Evolutionary conservation across 805 yeast genomes (phyloP).

Genomic region (Martiniozyma abietophila): DNA sequence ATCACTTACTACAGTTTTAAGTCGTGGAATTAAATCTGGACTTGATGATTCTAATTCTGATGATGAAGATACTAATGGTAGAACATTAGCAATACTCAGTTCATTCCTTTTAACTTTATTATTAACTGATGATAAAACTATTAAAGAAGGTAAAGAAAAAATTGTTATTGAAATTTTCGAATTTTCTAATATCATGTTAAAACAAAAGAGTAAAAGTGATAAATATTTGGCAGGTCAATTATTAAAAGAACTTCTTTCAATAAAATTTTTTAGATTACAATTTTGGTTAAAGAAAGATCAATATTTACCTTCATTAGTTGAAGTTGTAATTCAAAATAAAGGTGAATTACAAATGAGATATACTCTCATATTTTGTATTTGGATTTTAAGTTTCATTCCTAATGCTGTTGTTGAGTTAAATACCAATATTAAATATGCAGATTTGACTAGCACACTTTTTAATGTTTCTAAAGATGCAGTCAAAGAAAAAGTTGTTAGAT

Average conservation of each 20-base stretch:
- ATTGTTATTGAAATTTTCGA: no score
- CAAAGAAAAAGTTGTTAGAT: constrained; percentile 84
- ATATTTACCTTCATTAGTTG: constrained; percentile 41
- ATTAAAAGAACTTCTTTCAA: constrained; percentile 49
- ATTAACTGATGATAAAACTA: no score
- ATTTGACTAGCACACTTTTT: constrained; percentile 42
- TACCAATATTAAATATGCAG: constrained; percentile 43
- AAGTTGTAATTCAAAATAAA: constrained; percentile 33
- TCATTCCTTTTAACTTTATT: no score
- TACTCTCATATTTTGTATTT: constrained; percentile 62
- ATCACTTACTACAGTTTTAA: no score
- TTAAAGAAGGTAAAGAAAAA: no score
- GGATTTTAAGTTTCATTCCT: constrained; percentile 79
- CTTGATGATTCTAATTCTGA: no score
- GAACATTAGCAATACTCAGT: no score
- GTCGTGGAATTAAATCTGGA: no score
- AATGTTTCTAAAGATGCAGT: constrained; percentile 67
- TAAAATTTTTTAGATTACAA: constrained; percentile 48
- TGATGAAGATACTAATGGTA: no score
- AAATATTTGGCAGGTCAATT: no score
- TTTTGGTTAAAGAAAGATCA: constrained; percentile 24
- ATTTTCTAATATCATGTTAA: no score
- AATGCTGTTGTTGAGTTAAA: constrained; percentile 28
- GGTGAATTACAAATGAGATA: constrained; percentile 76
- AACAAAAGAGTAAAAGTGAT: no score